Evolutionary conservation across 768 basidiomycete genomes (phyloP).

Genomic region (Pluteus cervinus): DNA sequence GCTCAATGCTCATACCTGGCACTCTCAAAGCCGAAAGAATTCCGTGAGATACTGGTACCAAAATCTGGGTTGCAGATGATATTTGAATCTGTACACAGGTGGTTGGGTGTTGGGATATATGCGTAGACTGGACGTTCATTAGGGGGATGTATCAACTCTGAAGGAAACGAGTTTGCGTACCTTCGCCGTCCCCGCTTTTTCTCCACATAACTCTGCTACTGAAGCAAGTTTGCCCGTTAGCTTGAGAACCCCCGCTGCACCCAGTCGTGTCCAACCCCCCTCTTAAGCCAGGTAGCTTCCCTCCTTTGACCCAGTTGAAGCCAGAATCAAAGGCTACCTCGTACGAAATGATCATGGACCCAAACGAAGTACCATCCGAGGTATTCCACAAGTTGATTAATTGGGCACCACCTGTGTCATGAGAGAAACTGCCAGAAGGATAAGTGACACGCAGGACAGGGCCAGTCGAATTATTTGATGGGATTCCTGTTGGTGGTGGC

Average conservation of each 20-base stretch:
- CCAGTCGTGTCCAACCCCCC: constrained; percentile 59
- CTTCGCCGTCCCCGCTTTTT: constrained; percentile 56
- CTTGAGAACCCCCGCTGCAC: constrained; percentile 63
- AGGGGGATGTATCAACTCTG: constrained; percentile 3
- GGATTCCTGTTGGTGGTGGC: constrained; percentile 25
- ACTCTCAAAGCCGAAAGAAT: constrained; percentile 52
- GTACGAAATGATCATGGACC: constrained; percentile 67
- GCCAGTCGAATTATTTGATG: constrained; percentile 21
- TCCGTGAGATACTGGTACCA: constrained; percentile 70
- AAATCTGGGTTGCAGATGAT: constrained; percentile 70
- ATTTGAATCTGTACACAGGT: constrained; percentile 46
- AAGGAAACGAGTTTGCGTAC: constrained; percentile 28
- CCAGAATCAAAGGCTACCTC: constrained; percentile 63
- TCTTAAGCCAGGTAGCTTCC: constrained; percentile 72
- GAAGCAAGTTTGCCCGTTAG: constrained; percentile 66
- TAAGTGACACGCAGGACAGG: constrained; percentile 61
- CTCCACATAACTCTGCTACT: constrained; percentile 78
- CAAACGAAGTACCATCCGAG: constrained; percentile 47
- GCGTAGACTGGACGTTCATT: constrained; percentile 55
- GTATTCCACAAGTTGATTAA: constrained; percentile 66
- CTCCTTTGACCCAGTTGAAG: constrained; percentile 71
- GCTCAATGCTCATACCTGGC: too few relatives aligned
- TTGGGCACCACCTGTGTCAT: constrained; percentile 59
- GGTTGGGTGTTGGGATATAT: constrained; percentile 64
- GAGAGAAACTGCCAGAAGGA: constrained; percentile 52